phyloP scores from a whole-genome alignment of 2,329 filamentous ascomycete genomes.

The Microdochium paspali region DNA sequence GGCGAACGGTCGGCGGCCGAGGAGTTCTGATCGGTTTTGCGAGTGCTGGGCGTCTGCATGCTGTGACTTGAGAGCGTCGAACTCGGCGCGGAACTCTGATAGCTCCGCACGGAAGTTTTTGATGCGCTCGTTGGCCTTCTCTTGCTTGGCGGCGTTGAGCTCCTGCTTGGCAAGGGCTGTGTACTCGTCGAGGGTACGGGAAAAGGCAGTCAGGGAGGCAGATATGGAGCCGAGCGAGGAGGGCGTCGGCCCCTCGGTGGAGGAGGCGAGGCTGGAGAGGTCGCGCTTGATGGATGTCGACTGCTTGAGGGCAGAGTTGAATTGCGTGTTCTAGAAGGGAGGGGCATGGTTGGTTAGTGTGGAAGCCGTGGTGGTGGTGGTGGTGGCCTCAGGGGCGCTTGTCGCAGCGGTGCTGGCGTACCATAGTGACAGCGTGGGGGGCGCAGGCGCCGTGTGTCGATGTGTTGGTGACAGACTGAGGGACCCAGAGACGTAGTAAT shows the following conservation, averaged over 20 bases:
- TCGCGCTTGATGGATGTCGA: slow-evolving; percentile 72
- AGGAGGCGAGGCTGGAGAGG: slow-evolving; percentile 57
- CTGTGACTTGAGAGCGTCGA: slow-evolving; percentile 68
- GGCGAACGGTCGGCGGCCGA: slow-evolving; percentile 78
- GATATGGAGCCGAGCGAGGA: slow-evolving; percentile 55
- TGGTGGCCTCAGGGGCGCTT: too few species aligned
- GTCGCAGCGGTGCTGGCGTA: too few species aligned
- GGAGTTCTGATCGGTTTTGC: slow-evolving; percentile 66
- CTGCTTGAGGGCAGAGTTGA: slow-evolving; percentile 82
- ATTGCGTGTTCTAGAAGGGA: slow-evolving; percentile 59
- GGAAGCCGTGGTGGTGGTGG: too few species aligned
- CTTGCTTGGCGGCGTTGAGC: slow-evolving; percentile 81
- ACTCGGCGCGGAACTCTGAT: slow-evolving; percentile 65
- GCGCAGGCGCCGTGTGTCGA: too few species aligned
- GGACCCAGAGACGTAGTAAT: too few species aligned
- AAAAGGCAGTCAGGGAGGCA: slow-evolving; percentile 61
- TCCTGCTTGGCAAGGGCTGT: slow-evolving; percentile 76
- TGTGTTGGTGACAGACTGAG: too few species aligned
- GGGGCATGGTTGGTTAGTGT: not conserved
- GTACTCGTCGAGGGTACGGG: slow-evolving; percentile 90
- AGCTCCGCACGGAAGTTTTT: slow-evolving; percentile 80
- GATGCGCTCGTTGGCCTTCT: slow-evolving; percentile 79
- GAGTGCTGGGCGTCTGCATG: slow-evolving; percentile 64
- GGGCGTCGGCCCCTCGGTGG: slow-evolving; percentile 41
- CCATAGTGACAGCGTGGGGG: too few species aligned